A percentile compares a stretch with the other conserved stretches of the same genome.
These are phyloP conservation scores for Rhizophagus sp. DNA, from an alignment of 192 early-diverging fungal genomes.

Conservation along the genomic window DNA sequence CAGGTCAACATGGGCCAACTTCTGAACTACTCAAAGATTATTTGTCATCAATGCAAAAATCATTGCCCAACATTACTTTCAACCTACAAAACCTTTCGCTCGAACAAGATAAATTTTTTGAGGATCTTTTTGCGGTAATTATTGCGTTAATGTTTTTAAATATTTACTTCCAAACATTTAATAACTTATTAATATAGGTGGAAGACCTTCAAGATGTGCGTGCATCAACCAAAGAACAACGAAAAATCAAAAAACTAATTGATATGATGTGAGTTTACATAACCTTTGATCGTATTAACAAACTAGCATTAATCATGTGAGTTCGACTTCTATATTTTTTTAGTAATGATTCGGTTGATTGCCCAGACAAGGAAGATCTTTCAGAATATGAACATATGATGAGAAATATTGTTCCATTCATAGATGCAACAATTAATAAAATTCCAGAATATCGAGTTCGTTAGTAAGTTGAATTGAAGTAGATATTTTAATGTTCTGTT, in stretches of 20 bases:
- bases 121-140: constrained; percentile 23
- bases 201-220: constrained; percentile 19
- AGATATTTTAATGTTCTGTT: constrained; percentile 3
- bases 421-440: constrained; percentile 19
- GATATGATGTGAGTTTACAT: constrained; percentile 17
- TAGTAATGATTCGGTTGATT: constrained; percentile 2
- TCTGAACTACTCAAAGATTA: no score
- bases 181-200: background rate
- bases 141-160: background rate
- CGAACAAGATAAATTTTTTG: constrained; percentile 21
- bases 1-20: no score
- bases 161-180: background rate
- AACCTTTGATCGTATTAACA: background rate
- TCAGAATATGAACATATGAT: constrained; percentile 28
- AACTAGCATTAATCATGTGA: no score
- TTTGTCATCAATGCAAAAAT: background rate
- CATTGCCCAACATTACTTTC: constrained; percentile 8
- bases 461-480: constrained; percentile 21
- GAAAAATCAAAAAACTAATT: constrained; percentile 7
- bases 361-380: no score
- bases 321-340: no score
- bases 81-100: constrained; percentile 4
- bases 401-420: constrained; percentile 20
- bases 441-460: constrained; percentile 10
- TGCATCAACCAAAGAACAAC: background rate